Percentiles rank a stretch among this genome's conserved stretches.
Conservation (phyloP, 768 basidiomycete species). For the Mycena chlorophos region DNA sequence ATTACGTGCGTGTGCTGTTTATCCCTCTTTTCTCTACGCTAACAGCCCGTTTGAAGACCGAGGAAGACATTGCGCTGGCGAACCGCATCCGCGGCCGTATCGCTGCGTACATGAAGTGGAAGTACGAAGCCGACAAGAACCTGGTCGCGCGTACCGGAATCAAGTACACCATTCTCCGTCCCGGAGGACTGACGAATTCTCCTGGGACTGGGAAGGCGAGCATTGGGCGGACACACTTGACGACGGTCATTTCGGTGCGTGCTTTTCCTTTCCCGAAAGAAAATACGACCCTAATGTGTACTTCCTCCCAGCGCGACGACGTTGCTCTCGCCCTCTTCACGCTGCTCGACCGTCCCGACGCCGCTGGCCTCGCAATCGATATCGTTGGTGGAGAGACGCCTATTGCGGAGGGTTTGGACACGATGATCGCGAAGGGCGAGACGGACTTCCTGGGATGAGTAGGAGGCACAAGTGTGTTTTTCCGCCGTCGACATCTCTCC, state of each 20-base stretch:
- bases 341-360: conserved; percentile 51
- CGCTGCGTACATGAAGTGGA: conserved; percentile 46
- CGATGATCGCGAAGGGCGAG: conserved; percentile 50
- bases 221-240: conserved; percentile 57
- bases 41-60: conserved; percentile 33
- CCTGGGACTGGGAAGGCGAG: conserved; percentile 51
- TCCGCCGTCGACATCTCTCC: too few relatives aligned
- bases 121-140: conserved; percentile 53
- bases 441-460: conserved; percentile 41
- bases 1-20: conserved; percentile 44
- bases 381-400: conserved; percentile 53
- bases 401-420: conserved; percentile 48
- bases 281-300: background rate
- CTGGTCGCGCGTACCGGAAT: conserved; percentile 51
- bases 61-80: conserved; percentile 45
- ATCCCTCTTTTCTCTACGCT: background rate
- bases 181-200: conserved; percentile 55
- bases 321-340: conserved; percentile 52
- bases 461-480: conserved; percentile 23
- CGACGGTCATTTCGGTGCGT: conserved; percentile 48
- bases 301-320: conserved; percentile 49
- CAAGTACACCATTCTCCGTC: conserved; percentile 67
- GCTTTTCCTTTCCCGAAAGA: background rate
- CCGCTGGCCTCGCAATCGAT: conserved; percentile 59
- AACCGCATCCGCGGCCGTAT: conserved; percentile 47